Conservation (phyloP, 371 early-diverging fungal genomes). For the Syncephalastrum monosporum region DNA sequence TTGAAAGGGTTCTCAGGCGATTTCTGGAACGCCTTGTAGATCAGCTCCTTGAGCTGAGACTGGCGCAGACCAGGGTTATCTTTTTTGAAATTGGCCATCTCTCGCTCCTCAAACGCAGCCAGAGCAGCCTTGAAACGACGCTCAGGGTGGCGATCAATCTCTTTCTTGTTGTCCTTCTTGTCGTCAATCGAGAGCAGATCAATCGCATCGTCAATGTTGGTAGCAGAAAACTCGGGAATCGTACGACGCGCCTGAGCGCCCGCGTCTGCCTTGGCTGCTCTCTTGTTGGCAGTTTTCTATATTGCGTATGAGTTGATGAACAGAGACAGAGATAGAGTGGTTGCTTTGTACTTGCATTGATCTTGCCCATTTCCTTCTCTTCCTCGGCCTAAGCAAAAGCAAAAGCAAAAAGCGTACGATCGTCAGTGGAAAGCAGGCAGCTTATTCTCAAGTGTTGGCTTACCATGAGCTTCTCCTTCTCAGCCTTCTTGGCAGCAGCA, state of each 20-base stretch:
- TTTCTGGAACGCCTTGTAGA: slow-evolving; percentile 80
- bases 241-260: slow-evolving; percentile 41
- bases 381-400: slow-evolving; percentile 41
- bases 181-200: slow-evolving; percentile 56
- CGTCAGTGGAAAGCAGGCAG: neutral
- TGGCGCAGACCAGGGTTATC: slow-evolving; percentile 77
- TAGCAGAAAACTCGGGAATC: slow-evolving; percentile 69
- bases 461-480: slow-evolving; percentile 35
- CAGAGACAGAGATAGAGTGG: too few species aligned
- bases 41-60: slow-evolving; percentile 71
- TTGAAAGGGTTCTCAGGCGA: slow-evolving; percentile 87
- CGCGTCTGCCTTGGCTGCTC: slow-evolving; percentile 49
- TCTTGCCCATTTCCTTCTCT: slow-evolving; percentile 33
- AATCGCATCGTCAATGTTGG: slow-evolving; percentile 80
- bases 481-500: slow-evolving; percentile 38
- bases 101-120: slow-evolving; percentile 67
- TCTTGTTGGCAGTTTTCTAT: slow-evolving; percentile 58
- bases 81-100: slow-evolving; percentile 56
- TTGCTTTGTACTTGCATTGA: slow-evolving; percentile 17
- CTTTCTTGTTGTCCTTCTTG: slow-evolving; percentile 34
- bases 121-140: slow-evolving; percentile 82
- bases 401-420: neutral
- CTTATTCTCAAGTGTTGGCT: neutral
- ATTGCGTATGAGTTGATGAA: neutral
- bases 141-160: slow-evolving; percentile 82